These are phyloP conservation scores for Clathrospora elynae DNA, from an alignment of 2,329 filamentous ascomycete species.

Conservation along the genomic window DNA sequence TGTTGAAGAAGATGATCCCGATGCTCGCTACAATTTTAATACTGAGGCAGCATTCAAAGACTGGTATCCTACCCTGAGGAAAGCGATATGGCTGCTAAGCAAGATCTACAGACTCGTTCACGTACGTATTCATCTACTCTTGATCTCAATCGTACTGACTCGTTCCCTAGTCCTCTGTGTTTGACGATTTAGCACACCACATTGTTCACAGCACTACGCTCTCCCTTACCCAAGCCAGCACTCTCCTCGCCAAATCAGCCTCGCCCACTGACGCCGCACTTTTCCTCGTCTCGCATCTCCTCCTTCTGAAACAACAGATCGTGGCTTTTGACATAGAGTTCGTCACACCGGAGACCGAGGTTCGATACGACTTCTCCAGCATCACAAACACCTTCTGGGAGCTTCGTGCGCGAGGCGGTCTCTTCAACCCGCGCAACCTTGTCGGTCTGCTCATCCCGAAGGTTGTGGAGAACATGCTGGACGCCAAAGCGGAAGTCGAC, in stretches of 20 bases:
- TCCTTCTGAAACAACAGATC: conserved; percentile 94
- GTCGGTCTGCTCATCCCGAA: conserved; percentile 66
- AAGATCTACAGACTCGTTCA: conserved; percentile 73
- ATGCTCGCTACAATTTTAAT: conserved; percentile 59
- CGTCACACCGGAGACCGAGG: conserved; percentile 63
- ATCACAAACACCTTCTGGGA: conserved; percentile 71
- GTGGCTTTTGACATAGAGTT: conserved; percentile 93
- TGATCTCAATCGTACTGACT: neutral
- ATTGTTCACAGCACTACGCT: conserved; percentile 90
- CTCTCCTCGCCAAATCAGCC: conserved; percentile 68
- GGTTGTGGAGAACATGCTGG: conserved; percentile 73
- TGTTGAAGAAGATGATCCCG: conserved; percentile 58
- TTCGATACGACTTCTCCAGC: conserved; percentile 69
- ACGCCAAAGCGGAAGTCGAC: conserved; percentile 71
- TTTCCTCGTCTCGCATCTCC: conserved; percentile 92
- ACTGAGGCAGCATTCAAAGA: conserved; percentile 62
- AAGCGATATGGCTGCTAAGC: conserved; percentile 70
- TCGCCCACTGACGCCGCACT: conserved; percentile 77
- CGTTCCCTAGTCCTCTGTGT: conserved; percentile 62
- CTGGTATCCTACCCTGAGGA: conserved; percentile 70
- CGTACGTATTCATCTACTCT: conserved; percentile 46
- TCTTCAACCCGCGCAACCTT: conserved; percentile 69
- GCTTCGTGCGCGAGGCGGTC: conserved; percentile 65
- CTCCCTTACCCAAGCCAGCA: conserved; percentile 78
- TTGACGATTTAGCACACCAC: conserved; percentile 73